Base-by-base conservation (phyloP, 371 early-diverging fungal species). In the Syncephalastrum racemosum region DNA sequence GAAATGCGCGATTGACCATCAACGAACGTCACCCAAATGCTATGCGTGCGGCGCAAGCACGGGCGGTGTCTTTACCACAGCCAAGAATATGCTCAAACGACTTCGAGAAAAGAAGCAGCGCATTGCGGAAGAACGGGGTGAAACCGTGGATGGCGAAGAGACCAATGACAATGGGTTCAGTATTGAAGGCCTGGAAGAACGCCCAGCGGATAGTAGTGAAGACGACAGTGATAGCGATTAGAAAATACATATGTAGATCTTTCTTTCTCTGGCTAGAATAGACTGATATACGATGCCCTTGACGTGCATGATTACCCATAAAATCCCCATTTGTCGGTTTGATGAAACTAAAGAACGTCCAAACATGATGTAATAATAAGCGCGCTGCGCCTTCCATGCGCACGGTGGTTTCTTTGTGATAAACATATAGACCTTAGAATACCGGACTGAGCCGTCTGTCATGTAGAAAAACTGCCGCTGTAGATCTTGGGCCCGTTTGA, bases 31-130 rank as follows among this genome's bases (percentile, higher is more conserved):
- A 12, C 84, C 89, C n/a, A 97, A 95, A 65, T 98, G 98, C 67
- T 91, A 84, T 69, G 90, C 89, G 0, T 98, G 98, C 67, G 88
- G 88, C 10, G 70, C 85, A 0, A 77, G 91, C 0, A 98, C 97
- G 1, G 83, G 76, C 44, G 98, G 98, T 4, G 77, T 90, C 14
- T 97, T 98, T 66, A 89, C 84, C 41, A 81, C 84, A 1, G 95
- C 93, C 1, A 94, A 89, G 61, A 87, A 90, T 25, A 64, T 97
- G 50, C 43, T 86, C 39, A 86, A 78, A 40, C 89, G 89, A 59
- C 65, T 91, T 3, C 76, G 73, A 46, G 81, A 77, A 40, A 79
- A 64, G 58, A 77, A 66, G 68, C 62, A 65, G 24, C 66, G 70
- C 31, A 8, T 54, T 10, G 61, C 57, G 8, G 58, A 62, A 14